Base-by-base conservation (phyloP, 805 yeast genomes). In the Suhomyces kilbournensis region DNA sequence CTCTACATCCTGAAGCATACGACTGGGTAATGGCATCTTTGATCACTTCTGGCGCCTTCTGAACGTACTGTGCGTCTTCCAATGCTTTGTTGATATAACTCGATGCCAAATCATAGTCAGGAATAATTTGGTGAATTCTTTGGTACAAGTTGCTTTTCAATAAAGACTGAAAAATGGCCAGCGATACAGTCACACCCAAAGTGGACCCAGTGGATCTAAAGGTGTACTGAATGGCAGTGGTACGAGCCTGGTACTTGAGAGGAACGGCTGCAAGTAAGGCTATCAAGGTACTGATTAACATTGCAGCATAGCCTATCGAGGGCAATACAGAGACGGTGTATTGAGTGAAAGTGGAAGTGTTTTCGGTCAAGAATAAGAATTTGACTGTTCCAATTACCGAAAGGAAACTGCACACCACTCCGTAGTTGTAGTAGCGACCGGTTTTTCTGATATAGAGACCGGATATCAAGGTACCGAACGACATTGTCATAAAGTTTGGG, bases 181-280 rank as follows among this genome's bases (percentile, higher is more conserved):
- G 78, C 0, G 88, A 84, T 10, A 84, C 59, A 1, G 92, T 74
- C 14, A 90, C 91, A 38, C 96, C 96, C 47, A 89, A 68, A 0
- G 94, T 87, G n/a, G 93, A 86, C 0, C 96, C 96, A 0, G 91
- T 85, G 8, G 93, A 85, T 62, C 96, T 78, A 73, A 88, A 90
- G 0, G 92, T 91, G 66, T 92, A 91, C 63, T 90, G 96, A 53
- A 92, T 88, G 0, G 96, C 88, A 0, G 97, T 91, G 2, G 93
- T 86, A 19, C 90, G 79, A 1, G 97, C 96, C 67, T 90, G 96
- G 61, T 77, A 80, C 49, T 80, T 77, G 20, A 74, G 67, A 8
- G 87, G 84, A 2, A 86, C 94, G 1, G 94, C 81, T 0, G 94
- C 85, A 50, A 90, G 86, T 68, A 90, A 76, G 0, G 96, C 87